Evolutionary conservation across 169 alveolate species (phyloP).

Genomic region (Plasmodium vivax): DNA sequence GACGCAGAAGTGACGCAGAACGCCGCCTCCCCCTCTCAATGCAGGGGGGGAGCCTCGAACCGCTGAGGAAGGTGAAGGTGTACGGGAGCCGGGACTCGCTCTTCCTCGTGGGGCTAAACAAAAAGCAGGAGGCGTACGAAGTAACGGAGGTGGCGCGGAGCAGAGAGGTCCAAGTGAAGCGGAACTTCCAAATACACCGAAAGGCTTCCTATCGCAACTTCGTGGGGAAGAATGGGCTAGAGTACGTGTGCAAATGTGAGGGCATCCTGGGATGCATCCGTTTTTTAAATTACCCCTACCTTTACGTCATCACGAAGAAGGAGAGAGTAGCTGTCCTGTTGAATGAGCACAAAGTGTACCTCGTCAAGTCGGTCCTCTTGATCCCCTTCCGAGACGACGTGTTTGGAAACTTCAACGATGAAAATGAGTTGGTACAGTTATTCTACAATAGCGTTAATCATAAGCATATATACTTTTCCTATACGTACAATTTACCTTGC

Average conservation of each 20-base stretch:
- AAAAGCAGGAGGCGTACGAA: constrained; percentile 26
- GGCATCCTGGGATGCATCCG: constrained; percentile 79
- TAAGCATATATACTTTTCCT: constrained; percentile 79
- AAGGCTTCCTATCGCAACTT: constrained; percentile 1
- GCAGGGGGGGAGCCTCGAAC: not conserved
- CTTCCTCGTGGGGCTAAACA: constrained; percentile 15
- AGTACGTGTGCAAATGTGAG: constrained; percentile 47
- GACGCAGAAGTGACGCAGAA: no score
- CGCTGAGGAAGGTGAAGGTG: constrained; percentile 6
- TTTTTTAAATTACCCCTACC: constrained; percentile 77
- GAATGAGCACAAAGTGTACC: constrained; percentile 76
- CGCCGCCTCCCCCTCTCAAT: not conserved
- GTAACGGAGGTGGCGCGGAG: not conserved
- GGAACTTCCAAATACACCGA: not conserved
- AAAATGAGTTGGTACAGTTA: constrained; percentile 48
- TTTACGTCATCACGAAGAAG: constrained; percentile 76
- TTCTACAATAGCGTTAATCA: constrained; percentile 77
- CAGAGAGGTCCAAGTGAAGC: constrained; percentile 2
- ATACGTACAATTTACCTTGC: constrained; percentile 79
- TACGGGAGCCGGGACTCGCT: not conserved
- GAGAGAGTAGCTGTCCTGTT: constrained; percentile 72
- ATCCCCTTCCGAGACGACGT: constrained; percentile 74
- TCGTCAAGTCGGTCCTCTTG: constrained; percentile 52
- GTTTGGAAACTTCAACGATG: constrained; percentile 59
- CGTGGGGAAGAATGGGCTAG: not conserved